Evolutionary conservation across 306 rosid species (phyloP).

Genomic region (Glycine latifolia): DNA sequence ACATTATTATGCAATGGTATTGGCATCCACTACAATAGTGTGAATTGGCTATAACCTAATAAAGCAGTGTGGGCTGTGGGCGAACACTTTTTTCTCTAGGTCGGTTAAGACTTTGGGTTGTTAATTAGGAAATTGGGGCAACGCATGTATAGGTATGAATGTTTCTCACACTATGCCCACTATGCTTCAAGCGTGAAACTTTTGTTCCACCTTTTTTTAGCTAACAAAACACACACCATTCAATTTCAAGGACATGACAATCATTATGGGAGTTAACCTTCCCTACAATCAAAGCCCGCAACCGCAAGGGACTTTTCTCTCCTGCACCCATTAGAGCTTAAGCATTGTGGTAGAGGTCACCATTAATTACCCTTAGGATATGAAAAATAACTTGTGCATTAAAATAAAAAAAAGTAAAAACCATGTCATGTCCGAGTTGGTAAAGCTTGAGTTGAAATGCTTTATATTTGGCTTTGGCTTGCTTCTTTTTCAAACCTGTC

Average conservation of each 20-base stretch:
- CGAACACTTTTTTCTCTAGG: no score
- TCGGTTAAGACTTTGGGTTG: no score
- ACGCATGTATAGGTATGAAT: not conserved
- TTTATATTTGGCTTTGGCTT: not conserved
- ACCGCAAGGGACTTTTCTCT: no score
- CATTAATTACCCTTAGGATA: no score
- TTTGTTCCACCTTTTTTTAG: not conserved
- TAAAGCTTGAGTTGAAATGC: no score
- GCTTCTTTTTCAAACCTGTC: not conserved
- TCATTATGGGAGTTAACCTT: slow-evolving; percentile 36
- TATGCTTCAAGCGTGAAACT: slow-evolving; percentile 47
- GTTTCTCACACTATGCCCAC: slow-evolving; percentile 38
- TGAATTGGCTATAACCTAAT: not conserved
- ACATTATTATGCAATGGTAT: not conserved
- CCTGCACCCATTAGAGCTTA: not conserved
- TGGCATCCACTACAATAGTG: not conserved
- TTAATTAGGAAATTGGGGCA: no score
- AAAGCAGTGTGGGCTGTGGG: not conserved
- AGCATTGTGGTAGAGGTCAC: no score
- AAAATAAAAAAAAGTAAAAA: not conserved
- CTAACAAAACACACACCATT: slow-evolving; percentile 12
- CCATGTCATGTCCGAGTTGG: no score
- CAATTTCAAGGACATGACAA: not conserved
- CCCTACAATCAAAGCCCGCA: slow-evolving; percentile 21
- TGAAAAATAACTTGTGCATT: not conserved